These are phyloP conservation scores for Diaporthe amygdali DNA, from an alignment of 2,329 filamentous ascomycete species.

Conservation along the genomic window DNA sequence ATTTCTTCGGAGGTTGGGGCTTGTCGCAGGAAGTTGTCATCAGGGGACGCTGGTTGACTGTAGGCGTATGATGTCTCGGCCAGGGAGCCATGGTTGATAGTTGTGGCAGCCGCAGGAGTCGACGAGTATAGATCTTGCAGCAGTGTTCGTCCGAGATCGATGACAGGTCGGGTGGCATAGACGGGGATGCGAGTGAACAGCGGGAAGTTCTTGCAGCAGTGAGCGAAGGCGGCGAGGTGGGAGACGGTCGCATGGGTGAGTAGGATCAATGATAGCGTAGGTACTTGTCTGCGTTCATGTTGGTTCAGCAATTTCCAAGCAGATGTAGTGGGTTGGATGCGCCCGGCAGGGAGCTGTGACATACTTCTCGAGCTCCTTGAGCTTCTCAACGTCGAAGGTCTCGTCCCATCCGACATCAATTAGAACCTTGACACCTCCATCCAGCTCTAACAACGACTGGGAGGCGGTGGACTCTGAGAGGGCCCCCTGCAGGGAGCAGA, in stretches of 20 bases:
- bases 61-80: constrained; percentile 65
- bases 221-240: constrained; percentile 91
- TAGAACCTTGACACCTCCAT: constrained; percentile 94
- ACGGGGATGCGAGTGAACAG: constrained; percentile 90
- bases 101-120: constrained; percentile 84
- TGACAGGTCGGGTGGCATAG: constrained; percentile 92
- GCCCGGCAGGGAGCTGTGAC: constrained; percentile 29
- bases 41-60: constrained; percentile 53
- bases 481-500: constrained; percentile 89
- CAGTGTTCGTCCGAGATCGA: constrained; percentile 88
- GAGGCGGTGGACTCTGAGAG: constrained; percentile 86
- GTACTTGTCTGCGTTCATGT: constrained; percentile 70
- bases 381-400: constrained; percentile 79
- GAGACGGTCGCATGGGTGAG: constrained; percentile 92
- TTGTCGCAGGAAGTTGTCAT: constrained; percentile 63
- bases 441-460: constrained; percentile 94
- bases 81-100: constrained; percentile 76
- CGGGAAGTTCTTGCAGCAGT: constrained; percentile 96
- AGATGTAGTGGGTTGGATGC: not conserved
- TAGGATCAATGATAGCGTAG: constrained; percentile 90
- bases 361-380: constrained; percentile 90
- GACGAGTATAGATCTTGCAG: constrained; percentile 93
- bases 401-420: constrained; percentile 98
- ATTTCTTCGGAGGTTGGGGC: constrained; percentile 89
- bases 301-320: constrained; percentile 1